A percentile compares a stretch with the other conserved stretches of the same genome.
These are phyloP conservation scores for Ophiocordyceps camponoti-saundersi DNA, from an alignment of 2,329 filamentous ascomycete genomes.

Conservation along the genomic window DNA sequence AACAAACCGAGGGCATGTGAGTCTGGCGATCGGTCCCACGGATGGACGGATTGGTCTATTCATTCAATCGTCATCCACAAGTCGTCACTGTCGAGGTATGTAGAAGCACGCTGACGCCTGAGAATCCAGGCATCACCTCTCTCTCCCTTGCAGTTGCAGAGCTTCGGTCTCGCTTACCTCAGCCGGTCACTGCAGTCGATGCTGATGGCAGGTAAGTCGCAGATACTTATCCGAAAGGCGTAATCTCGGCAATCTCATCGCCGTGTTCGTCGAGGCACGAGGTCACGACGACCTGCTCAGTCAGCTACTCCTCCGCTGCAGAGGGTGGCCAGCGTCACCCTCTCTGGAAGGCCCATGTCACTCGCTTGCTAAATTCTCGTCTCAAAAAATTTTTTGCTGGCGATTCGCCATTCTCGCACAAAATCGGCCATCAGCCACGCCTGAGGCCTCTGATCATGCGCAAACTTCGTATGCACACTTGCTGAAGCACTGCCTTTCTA, in stretches of 20 bases:
- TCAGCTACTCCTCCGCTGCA: neutral
- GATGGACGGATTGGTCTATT: neutral
- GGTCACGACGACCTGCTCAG: too few relatives aligned
- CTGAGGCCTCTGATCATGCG: slow-evolving; percentile 34
- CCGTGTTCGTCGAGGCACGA: too few relatives aligned
- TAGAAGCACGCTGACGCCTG: slow-evolving; percentile 4
- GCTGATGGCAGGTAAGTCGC: too few relatives aligned
- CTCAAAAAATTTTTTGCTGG: slow-evolving; percentile 32
- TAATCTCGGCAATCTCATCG: too few relatives aligned
- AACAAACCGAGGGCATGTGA: slow-evolving; percentile 15
- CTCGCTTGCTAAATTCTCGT: slow-evolving; percentile 9
- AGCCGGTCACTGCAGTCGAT: neutral
- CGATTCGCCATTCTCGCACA: slow-evolving; percentile 22
- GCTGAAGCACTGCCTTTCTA: slow-evolving; percentile 26
- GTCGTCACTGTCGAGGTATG: slow-evolving; percentile 2
- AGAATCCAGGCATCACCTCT: slow-evolving; percentile 10
- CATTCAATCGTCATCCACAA: neutral
- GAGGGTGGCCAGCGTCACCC: neutral
- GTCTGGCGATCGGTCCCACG: neutral
- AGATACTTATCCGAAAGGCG: too few relatives aligned
- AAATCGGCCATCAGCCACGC: slow-evolving; percentile 27
- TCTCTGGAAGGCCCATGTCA: neutral
- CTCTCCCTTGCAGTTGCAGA: neutral
- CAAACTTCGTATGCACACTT: slow-evolving; percentile 31
- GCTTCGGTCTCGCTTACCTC: neutral